A percentile compares a stretch with the other conserved stretches of the same genome.
Conservation (phyloP, 345 rosid genomes). For the Camelina hispida region DNA sequence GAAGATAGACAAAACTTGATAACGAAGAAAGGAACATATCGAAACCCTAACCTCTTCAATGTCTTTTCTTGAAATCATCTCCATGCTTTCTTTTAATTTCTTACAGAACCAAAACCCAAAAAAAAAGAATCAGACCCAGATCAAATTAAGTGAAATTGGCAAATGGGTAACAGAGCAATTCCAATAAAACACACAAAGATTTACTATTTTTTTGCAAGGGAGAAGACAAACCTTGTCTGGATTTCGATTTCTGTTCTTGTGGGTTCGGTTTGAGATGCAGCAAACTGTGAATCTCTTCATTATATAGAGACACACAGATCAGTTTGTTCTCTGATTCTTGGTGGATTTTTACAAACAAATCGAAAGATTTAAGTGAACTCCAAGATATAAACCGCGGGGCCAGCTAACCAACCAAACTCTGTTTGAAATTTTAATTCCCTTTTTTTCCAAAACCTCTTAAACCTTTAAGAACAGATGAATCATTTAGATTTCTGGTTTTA, state of each 20-base stretch:
- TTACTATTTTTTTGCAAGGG: neutral
- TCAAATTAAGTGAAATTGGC: slow-evolving; percentile 18
- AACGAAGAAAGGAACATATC: slow-evolving; percentile 33
- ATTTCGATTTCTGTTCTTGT: slow-evolving; percentile 22
- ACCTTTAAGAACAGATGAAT: slow-evolving; percentile 25
- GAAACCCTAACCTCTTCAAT: slow-evolving; percentile 32
- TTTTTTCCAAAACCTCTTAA: slow-evolving; percentile 5
- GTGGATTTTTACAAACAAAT: slow-evolving; percentile 25
- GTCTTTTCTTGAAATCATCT: slow-evolving; percentile 34
- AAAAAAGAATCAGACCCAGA: slow-evolving; percentile 26
- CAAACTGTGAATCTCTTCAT: slow-evolving; percentile 43
- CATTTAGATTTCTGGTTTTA: slow-evolving; percentile 6
- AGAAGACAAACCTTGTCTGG: slow-evolving; percentile 38
- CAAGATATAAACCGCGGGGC: slow-evolving; percentile 41
- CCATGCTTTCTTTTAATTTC: slow-evolving; percentile 40
- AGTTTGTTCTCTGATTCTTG: neutral
- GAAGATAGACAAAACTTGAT: slow-evolving; percentile 36
- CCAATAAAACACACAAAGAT: slow-evolving; percentile 9
- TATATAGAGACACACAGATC: slow-evolving; percentile 31
- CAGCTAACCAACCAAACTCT: slow-evolving; percentile 42
- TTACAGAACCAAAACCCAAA: slow-evolving; percentile 19
- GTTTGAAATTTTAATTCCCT: slow-evolving; percentile 16
- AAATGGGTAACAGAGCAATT: neutral
- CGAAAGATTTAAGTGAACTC: slow-evolving; percentile 46
- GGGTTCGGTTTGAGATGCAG: slow-evolving; percentile 34